Base-by-base conservation (phyloP, 2,329 filamentous ascomycete genomes). In the Achaetomium macrosporum region DNA sequence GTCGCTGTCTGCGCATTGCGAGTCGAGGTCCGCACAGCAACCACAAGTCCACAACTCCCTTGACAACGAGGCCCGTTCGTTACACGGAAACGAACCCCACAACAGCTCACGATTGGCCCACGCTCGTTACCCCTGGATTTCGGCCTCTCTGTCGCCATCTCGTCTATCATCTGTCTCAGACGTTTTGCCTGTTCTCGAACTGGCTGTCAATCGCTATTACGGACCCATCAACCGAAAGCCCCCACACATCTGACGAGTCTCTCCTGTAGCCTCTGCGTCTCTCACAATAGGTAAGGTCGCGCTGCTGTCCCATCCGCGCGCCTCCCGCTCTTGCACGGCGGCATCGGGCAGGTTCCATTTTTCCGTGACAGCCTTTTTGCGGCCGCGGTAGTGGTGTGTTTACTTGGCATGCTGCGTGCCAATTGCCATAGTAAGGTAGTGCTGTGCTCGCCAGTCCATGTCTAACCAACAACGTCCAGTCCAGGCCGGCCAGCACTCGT, bases 281-380 rank as follows among this genome's bases (percentile, higher is more conserved):
- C 15, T 9, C 33, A 37, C 8, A 20, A 20, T 33, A 44, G 30
- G 40, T 29, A 29, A 31, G 45, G 45, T 53, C 45, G 45, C 41
- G 20, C 41, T 44, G 35, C 17, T 43, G 30, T 37, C 46, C 39
- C 47, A 45, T 53, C 45, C 42, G 39, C 42, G 43, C 48, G 48
- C n/a, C 44, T 49, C 40, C 44, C 47, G 40, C 51, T 41, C 31
- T 47, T 50, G 50, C 42, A 49, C 45, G 41, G 48, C 42, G 51
- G 53, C 50, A 43, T 41, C 58, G 54, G 55, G 55, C 57, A 60
- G 55, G 59, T 61, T 60, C 53, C 59, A 61, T 61, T 61, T 53
- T 55, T 58, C 41, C 58, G 59, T 58, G 50, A 31, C 62, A 57
- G 57, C 53, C 57, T 54, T 58, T 57, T 59, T 55, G 16, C 20